These are phyloP conservation scores for Penicillium atrosanguineum DNA, from an alignment of 495 filamentous ascomycete species.

Conservation along the genomic window DNA sequence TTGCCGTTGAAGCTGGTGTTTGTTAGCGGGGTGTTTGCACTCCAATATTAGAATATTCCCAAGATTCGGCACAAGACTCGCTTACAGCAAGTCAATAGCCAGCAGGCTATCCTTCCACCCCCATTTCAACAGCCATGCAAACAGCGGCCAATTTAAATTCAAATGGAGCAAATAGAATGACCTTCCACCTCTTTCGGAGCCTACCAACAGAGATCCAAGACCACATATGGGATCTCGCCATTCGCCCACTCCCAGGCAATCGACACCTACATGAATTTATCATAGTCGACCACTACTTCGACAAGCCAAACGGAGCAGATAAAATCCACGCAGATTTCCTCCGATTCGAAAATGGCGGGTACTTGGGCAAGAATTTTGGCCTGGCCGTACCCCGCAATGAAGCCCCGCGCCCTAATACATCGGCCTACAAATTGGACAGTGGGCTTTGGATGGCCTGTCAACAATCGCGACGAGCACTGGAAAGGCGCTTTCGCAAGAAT, in stretches of 20 bases:
- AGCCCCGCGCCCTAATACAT: not conserved
- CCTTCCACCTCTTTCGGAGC: not conserved
- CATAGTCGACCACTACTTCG: slow-evolving; percentile 2
- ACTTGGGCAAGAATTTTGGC: not conserved
- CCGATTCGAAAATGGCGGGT: not conserved
- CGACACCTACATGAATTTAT: slow-evolving; percentile 1
- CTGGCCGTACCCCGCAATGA: not conserved
- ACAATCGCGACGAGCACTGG: not conserved
- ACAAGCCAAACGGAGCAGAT: not conserved
- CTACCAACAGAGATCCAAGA: slow-evolving; percentile 1
- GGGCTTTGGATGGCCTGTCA: slow-evolving; percentile 1
- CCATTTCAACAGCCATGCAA: not conserved
- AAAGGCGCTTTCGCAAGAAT: not conserved
- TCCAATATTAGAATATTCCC: not conserved
- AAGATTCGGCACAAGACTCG: not conserved
- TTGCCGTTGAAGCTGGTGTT: not conserved
- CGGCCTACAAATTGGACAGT: slow-evolving; percentile 1
- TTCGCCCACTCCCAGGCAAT: slow-evolving; percentile 1
- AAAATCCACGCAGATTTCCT: not conserved
- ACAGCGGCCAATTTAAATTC: not conserved
- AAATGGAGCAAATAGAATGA: not conserved
- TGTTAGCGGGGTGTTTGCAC: not conserved
- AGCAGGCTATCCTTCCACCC: not conserved
- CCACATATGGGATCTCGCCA: slow-evolving; percentile 3
- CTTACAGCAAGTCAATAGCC: not conserved